Conservation (phyloP, 192 early-diverging fungal species). For the Lobosporangium transversale region DNA sequence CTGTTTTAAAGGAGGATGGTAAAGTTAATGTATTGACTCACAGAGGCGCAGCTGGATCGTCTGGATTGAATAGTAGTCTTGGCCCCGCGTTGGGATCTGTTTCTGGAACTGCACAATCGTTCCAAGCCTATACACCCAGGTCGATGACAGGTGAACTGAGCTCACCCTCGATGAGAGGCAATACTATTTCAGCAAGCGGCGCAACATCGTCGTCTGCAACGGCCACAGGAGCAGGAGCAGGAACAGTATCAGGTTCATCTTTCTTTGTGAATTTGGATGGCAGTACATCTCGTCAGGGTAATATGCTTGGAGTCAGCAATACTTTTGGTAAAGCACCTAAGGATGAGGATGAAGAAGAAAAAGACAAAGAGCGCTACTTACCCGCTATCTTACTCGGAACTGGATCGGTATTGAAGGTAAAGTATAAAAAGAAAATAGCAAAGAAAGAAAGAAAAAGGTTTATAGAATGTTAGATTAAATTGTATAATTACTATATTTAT, state of each 20-base stretch:
- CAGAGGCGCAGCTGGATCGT: conserved; percentile 7
- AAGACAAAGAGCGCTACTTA: conserved; percentile 48
- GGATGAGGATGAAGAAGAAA: conserved; percentile 45
- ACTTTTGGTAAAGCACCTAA: neutral
- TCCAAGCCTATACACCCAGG: conserved; percentile 21
- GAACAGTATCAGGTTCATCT: too few species aligned
- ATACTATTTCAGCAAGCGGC: neutral
- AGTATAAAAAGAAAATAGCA: too few species aligned
- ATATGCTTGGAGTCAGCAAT: too few species aligned
- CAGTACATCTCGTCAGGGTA: conserved; percentile 1
- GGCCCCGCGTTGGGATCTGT: conserved; percentile 48
- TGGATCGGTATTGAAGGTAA: conserved; percentile 24
- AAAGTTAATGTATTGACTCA: conserved; percentile 36
- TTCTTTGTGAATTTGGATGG: conserved; percentile 19
- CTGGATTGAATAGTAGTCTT: conserved; percentile 28
- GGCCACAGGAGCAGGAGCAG: too few species aligned
- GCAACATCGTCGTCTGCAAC: too few species aligned
- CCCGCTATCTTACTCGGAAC: conserved; percentile 23
- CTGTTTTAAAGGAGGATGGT: conserved; percentile 24
- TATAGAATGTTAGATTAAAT: too few species aligned
- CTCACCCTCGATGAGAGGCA: conserved; percentile 7
- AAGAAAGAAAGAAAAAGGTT: too few species aligned
- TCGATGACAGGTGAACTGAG: conserved; percentile 3
- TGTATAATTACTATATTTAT: too few species aligned
- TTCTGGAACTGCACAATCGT: conserved; percentile 11